These are phyloP conservation scores for Hypocreales sp. DNA, from an alignment of 2,329 filamentous ascomycete genomes.

Conservation along the genomic window DNA sequence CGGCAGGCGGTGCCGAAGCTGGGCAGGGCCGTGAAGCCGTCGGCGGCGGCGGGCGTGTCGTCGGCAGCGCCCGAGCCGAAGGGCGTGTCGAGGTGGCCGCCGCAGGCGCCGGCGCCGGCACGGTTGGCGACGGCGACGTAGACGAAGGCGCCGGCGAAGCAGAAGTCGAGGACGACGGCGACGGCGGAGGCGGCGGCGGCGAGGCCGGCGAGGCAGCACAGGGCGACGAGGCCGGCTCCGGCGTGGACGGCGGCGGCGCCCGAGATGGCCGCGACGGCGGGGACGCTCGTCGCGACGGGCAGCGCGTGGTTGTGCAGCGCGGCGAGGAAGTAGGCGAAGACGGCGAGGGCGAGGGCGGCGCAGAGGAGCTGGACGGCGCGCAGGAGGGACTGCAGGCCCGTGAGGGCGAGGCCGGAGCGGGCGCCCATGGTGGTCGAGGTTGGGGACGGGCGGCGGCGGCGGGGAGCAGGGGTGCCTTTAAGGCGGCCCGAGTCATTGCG, in stretches of 20 bases:
- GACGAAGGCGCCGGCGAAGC: constrained; percentile 63
- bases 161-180: constrained; percentile 60
- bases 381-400: constrained; percentile 52
- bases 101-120: constrained; percentile 50
- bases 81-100: constrained; percentile 42
- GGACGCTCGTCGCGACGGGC: constrained; percentile 46
- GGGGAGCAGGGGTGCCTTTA: too few species aligned
- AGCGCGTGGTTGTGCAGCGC: constrained; percentile 50
- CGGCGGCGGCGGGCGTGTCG: constrained; percentile 28
- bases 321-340: constrained; percentile 76
- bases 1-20: constrained; percentile 44
- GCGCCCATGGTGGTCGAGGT: constrained; percentile 12
- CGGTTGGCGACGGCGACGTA: constrained; percentile 67
- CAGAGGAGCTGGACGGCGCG: constrained; percentile 61
- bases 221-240: constrained; percentile 53
- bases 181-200: constrained; percentile 57
- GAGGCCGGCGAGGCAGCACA: constrained; percentile 67
- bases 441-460: too few species aligned
- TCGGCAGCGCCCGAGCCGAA: constrained; percentile 49
- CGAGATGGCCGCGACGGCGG: constrained; percentile 64
- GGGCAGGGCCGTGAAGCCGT: constrained; percentile 31
- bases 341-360: constrained; percentile 56
- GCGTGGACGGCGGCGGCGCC: constrained; percentile 64
- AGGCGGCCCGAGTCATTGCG: too few species aligned
- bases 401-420: constrained; percentile 38